Percentiles rank a stretch among this genome's conserved stretches.
phyloP scores from a whole-genome alignment of 768 basidiomycete genomes.

The Melanogaster broomeanus region DNA sequence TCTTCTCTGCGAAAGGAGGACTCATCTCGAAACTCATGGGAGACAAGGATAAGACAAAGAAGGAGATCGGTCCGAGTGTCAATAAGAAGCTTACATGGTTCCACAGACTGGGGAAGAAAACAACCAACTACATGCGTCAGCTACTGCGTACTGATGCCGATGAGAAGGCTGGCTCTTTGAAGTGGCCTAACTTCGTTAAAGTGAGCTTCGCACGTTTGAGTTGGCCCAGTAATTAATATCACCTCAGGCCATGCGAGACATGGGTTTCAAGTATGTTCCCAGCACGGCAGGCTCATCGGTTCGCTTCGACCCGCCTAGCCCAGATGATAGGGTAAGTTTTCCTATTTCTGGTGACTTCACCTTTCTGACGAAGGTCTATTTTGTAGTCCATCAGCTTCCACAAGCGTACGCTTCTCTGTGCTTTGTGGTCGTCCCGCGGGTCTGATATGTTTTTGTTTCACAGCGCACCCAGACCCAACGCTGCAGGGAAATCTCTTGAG shows the following conservation, averaged over 20 bases:
- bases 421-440: background rate
- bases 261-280: slow-evolving; percentile 75
- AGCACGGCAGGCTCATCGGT: slow-evolving; percentile 83
- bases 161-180: slow-evolving; percentile 63
- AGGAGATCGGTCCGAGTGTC: slow-evolving; percentile 28
- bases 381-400: slow-evolving; percentile 72
- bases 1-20: slow-evolving; percentile 46
- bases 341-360: background rate
- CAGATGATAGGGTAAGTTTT: slow-evolving; percentile 42
- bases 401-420: slow-evolving; percentile 50
- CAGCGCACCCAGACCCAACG: slow-evolving; percentile 78
- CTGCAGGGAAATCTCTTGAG: slow-evolving; percentile 51
- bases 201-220: slow-evolving; percentile 35
- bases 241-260: slow-evolving; percentile 68
- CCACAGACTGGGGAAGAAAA: slow-evolving; percentile 58
- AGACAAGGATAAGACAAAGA: slow-evolving; percentile 36
- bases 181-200: slow-evolving; percentile 80
- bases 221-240: background rate
- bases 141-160: slow-evolving; percentile 58
- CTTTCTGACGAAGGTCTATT: background rate
- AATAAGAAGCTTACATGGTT: slow-evolving; percentile 56
- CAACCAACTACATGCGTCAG: slow-evolving; percentile 61
- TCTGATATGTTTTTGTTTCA: slow-evolving; percentile 1
- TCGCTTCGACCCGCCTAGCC: slow-evolving; percentile 74
- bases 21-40: slow-evolving; percentile 53